Evolutionary conservation across 2,329 filamentous ascomycete genomes (phyloP).

Genomic region (Aspergillus clavatus): DNA sequence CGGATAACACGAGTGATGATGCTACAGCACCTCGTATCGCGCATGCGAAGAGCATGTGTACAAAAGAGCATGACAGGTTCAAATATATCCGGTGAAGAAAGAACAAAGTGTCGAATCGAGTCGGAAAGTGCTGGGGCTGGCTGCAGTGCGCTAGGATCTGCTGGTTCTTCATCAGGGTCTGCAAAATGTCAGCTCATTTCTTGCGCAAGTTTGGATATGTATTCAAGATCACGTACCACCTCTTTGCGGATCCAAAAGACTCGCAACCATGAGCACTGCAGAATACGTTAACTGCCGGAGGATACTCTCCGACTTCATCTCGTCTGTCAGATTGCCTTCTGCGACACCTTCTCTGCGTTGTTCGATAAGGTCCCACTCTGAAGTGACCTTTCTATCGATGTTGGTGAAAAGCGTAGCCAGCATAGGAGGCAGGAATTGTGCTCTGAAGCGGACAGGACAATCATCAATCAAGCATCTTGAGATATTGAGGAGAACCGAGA

Average conservation of each 20-base stretch:
- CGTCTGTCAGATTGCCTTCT: constrained; percentile 77
- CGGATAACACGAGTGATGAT: constrained; percentile 83
- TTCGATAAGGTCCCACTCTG: constrained; percentile 78
- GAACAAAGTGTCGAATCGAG: constrained; percentile 71
- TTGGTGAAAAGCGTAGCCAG: constrained; percentile 76
- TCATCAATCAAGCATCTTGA: constrained; percentile 86
- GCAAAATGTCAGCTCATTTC: constrained; percentile 8
- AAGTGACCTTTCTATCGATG: constrained; percentile 79
- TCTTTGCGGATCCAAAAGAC: constrained; percentile 72
- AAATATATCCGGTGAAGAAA: constrained; percentile 71
- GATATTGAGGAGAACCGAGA: constrained; percentile 87
- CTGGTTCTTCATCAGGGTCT: constrained; percentile 35
- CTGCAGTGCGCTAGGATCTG: constrained; percentile 30
- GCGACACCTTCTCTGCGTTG: constrained; percentile 55
- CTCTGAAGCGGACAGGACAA: constrained; percentile 73
- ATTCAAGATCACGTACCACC: constrained; percentile 47
- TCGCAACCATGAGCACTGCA: constrained; percentile 84
- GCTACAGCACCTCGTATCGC: constrained; percentile 81
- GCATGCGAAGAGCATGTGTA: constrained; percentile 82
- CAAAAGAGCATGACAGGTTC: constrained; percentile 89
- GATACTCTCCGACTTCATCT: constrained; percentile 98
- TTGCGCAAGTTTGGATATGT: constrained; percentile 8
- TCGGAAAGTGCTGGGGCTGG: constrained; percentile 48
- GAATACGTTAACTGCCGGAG: constrained; percentile 88
- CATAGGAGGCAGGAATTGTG: constrained; percentile 79